These are phyloP conservation scores for Trametopsis cervina DNA, from an alignment of 768 basidiomycete genomes.

Conservation along the genomic window DNA sequence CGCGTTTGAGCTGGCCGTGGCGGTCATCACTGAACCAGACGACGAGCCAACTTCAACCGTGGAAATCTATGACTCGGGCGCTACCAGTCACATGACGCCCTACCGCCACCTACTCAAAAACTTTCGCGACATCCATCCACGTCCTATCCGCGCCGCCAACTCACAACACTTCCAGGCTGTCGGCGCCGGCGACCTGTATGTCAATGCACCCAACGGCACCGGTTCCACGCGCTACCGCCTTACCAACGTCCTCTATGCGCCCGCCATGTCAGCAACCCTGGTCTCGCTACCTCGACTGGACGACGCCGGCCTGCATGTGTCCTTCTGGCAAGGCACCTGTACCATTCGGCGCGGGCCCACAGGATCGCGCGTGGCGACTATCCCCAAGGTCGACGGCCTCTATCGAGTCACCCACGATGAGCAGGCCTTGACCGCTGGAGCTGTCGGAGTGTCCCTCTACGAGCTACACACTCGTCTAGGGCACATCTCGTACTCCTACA, in stretches of 20 bases:
- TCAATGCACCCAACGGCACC: neutral
- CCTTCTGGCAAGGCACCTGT: neutral
- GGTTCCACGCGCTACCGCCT: neutral
- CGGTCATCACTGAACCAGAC: neutral
- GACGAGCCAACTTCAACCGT: neutral
- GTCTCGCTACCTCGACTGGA: neutral
- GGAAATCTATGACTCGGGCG: conserved; percentile 1
- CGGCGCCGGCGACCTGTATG: neutral
- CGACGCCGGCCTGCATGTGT: neutral
- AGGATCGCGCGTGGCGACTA: neutral
- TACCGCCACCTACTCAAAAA: neutral
- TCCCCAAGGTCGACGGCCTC: neutral
- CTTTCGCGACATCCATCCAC: neutral
- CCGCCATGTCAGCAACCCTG: neutral
- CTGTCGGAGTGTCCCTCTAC: neutral
- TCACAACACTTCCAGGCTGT: neutral
- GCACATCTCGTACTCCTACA: neutral
- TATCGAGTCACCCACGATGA: neutral
- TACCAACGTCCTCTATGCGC: neutral
- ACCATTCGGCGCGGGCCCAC: neutral
- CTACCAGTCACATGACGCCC: conserved; percentile 3
- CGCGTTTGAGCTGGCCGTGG: neutral
- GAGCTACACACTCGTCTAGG: conserved; percentile 1
- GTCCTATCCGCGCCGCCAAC: neutral
- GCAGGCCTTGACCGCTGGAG: neutral